Conservation (phyloP, 768 basidiomycete species). For the Austroboletus eburneus region DNA sequence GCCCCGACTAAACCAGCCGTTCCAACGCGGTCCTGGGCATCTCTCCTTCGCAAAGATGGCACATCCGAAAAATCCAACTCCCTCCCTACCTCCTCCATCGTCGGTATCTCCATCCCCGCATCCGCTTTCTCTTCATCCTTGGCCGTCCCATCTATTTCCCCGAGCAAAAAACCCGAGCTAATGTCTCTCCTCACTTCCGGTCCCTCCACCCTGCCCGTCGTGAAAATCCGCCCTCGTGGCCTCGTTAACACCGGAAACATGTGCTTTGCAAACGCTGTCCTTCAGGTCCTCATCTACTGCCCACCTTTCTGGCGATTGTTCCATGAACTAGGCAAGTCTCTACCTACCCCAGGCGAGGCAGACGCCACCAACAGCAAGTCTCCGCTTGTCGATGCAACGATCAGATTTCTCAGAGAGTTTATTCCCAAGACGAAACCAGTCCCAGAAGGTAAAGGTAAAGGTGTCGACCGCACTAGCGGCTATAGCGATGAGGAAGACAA, state of each 20-base stretch:
- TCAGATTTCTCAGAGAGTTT: conserved; percentile 80
- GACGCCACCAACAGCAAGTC: conserved; percentile 32
- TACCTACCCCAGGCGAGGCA: conserved; percentile 31
- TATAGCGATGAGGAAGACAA: conserved; percentile 44
- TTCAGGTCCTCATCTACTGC: conserved; percentile 88
- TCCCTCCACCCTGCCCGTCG: conserved; percentile 19
- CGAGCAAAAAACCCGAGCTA: conserved; percentile 46
- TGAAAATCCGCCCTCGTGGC: conserved; percentile 64
- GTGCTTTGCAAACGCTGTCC: conserved; percentile 95
- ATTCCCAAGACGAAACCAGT: conserved; percentile 20
- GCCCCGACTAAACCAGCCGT: conserved; percentile 23
- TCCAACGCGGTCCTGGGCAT: conserved; percentile 72
- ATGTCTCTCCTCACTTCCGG: conserved; percentile 49
- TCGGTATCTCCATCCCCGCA: conserved; percentile 72
- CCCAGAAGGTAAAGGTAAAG: conserved; percentile 37
- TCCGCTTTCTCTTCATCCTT: conserved; percentile 25
- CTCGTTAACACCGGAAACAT: conserved; percentile 94
- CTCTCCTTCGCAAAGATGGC: conserved; percentile 52
- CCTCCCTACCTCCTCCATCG: conserved; percentile 66
- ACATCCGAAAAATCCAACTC: conserved; percentile 40
- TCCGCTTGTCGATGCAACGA: conserved; percentile 64
- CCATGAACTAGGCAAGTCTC: conserved; percentile 57
- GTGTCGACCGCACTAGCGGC: conserved; percentile 31
- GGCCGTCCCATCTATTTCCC: conserved; percentile 28
- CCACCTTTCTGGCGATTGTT: conserved; percentile 83